Evolutionary conservation across 768 basidiomycete genomes (phyloP), one percentile per base, ranked within the genome.

Genomic region (Chalciporus chontae): DNA sequence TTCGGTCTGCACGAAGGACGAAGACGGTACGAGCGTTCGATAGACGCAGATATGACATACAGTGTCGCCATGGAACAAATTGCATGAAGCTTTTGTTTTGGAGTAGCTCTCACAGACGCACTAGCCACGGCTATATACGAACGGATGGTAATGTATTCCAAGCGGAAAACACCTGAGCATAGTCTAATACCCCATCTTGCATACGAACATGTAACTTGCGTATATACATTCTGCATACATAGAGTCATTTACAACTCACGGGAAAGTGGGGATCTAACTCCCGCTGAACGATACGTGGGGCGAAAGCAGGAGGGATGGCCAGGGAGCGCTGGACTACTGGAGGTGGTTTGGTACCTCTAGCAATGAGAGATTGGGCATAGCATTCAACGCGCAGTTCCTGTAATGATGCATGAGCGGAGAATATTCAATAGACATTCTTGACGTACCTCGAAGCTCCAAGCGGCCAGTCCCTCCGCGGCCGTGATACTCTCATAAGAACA

Each of bases 1-100:
- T 78, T 89, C 59, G 62, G 60, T 24, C 40, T 90, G 57, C 94
- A 97, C 64, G 92, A 96, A 71, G 80, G 71, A 17, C 72, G 94
- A 61, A 74, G 94, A 61, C 72, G 77, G 54, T 93, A 84, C 60
- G 94, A 96, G 70, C 74, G 90, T 45, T 70, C 72, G 61, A 62
- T 77, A 51, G 78, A 81, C 48, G 77, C 72, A 34, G 77, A 79
- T 31, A 72, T 76, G 60, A 78, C 73, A 11, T 84, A 76, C 61
- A 70, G 67, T 41, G 66, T 59, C 23, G 73, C 70, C 11, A 77
- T 78, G 67, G 83, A 81, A 59, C 81, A 87, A 64, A 67, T 87
- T 59, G 87, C 78, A 43, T 86, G 60, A 66, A n/a, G 8, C 5
- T 3, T n/a, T 31, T 11, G 19, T 14, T n/a, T 23, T 26, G 32